Base-by-base conservation (phyloP, 331 rosid species). In the Rhamnella rubrinervis region DNA sequence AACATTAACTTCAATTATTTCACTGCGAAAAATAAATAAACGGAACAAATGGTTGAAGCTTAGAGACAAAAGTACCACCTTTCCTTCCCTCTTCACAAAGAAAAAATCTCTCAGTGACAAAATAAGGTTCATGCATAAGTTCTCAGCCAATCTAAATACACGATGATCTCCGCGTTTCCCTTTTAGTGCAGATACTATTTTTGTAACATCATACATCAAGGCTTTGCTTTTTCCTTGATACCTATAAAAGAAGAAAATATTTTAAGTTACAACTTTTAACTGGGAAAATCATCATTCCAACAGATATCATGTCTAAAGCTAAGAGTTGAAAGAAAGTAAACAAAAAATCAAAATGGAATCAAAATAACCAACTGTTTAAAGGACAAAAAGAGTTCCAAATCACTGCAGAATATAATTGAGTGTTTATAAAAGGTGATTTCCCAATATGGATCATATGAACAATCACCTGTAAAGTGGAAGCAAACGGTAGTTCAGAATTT, bases 201-300 rank as follows among this genome's bases (percentile, higher is more conserved):
- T 95, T 13, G 97, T 95, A 65, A 95, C 96, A 79, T 95, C 99
- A 68, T 91, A 95, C 99, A 95, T 95, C 84, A 95, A 85, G 81
- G 91, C 84, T 83, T 91, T 95, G 85, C 87, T 84, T 84, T 95
- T 95, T 18, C 97, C 97, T 81, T 91, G 87, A 81, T 95, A 95
- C 89, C 99, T 95, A 65, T 65, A 79, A 31, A 31, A 61, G 71
- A 73, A 77, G 60, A 65, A 61, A 65, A 70, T 55, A 58, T 31
- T 74, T 82, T 35, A 53, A 51, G 39, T 71, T 46, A 63, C 65
- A 66, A 78, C 72, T 41, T 66, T 20, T 44, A 68, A 75, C 60
- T 58, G 46, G 61, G 55, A 74, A 49, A 60, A 73, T 58, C 41
- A 52, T 70, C 63, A 64, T 46, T 71, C 53, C 37, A 39, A 41